Percentiles rank a stretch among this genome's conserved stretches.
Evolutionary conservation across 805 yeast genomes (phyloP).

Genomic region (Nakazawaea siamensis): DNA sequence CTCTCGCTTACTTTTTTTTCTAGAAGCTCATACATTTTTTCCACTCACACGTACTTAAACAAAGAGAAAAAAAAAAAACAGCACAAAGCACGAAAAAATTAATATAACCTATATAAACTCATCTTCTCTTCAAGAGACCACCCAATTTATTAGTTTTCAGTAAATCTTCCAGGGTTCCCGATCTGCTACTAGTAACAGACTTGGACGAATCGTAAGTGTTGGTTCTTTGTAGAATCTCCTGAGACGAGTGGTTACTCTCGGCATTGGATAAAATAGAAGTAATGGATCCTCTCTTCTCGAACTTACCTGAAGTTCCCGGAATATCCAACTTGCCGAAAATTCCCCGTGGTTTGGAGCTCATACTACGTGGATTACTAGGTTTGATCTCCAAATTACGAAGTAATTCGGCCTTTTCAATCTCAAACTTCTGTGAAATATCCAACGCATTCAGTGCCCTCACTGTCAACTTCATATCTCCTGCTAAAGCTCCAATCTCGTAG

Average conservation of each 20-base stretch:
- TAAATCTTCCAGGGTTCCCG: too few relatives aligned
- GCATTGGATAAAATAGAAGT: slow-evolving; percentile 4
- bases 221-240: not conserved
- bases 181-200: too few relatives aligned
- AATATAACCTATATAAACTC: too few relatives aligned
- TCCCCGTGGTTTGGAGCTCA: not conserved
- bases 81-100: too few relatives aligned
- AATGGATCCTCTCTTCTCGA: slow-evolving; percentile 9
- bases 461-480: slow-evolving; percentile 58
- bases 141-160: too few relatives aligned
- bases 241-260: slow-evolving; percentile 3
- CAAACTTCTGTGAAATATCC: slow-evolving; percentile 35
- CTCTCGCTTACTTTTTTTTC: too few relatives aligned
- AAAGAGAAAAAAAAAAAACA: too few relatives aligned
- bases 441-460: slow-evolving; percentile 45
- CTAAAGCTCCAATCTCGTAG: slow-evolving; percentile 52
- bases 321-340: slow-evolving; percentile 7
- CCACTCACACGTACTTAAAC: too few relatives aligned
- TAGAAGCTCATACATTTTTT: too few relatives aligned
- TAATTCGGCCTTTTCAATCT: slow-evolving; percentile 20
- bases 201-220: slow-evolving; percentile 4
- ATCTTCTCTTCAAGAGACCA: slow-evolving; percentile 5
- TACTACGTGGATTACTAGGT: not conserved
- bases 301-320: not conserved
- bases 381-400: not conserved